A percentile compares a stretch with the other conserved stretches of the same genome.
Evolutionary conservation across 1,284 basidiomycete genomes (phyloP).

Genomic region (Cutaneotrichosporon cavernicola): DNA sequence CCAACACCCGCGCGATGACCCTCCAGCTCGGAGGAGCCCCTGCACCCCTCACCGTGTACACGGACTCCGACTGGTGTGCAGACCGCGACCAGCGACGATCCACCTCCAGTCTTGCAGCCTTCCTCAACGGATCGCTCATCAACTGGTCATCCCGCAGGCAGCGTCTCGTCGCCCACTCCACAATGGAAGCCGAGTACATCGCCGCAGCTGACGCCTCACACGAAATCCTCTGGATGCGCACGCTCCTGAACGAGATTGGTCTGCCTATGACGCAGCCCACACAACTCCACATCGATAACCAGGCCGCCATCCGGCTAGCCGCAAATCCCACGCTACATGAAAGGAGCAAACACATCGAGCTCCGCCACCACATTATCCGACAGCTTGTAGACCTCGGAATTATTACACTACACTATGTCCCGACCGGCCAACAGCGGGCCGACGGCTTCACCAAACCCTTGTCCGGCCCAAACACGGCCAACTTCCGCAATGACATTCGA

Average conservation of each 20-base stretch:
- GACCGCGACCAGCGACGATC: neutral
- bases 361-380: conserved; percentile 54
- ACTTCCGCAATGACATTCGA: too few species aligned
- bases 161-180: conserved; percentile 47
- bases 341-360: conserved; percentile 56
- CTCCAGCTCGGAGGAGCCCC: neutral
- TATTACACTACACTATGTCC: neutral
- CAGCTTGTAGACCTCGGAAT: conserved; percentile 27
- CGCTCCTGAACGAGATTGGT: conserved; percentile 36
- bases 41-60: neutral
- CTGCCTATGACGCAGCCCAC: too few species aligned
- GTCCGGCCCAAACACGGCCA: too few species aligned
- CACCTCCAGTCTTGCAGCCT: conserved; percentile 51
- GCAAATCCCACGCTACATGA: conserved; percentile 46
- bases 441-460: neutral
- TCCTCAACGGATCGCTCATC: conserved; percentile 42
- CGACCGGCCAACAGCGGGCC: neutral
- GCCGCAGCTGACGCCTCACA: conserved; percentile 56
- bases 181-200: conserved; percentile 56
- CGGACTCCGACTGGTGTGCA: neutral
- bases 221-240: conserved; percentile 53
- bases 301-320: conserved; percentile 49
- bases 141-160: conserved; percentile 55
- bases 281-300: conserved; percentile 47
- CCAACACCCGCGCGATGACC: neutral